These are phyloP conservation scores for Penicillium steckii DNA, from an alignment of 495 filamentous ascomycete species.

Conservation along the genomic window DNA sequence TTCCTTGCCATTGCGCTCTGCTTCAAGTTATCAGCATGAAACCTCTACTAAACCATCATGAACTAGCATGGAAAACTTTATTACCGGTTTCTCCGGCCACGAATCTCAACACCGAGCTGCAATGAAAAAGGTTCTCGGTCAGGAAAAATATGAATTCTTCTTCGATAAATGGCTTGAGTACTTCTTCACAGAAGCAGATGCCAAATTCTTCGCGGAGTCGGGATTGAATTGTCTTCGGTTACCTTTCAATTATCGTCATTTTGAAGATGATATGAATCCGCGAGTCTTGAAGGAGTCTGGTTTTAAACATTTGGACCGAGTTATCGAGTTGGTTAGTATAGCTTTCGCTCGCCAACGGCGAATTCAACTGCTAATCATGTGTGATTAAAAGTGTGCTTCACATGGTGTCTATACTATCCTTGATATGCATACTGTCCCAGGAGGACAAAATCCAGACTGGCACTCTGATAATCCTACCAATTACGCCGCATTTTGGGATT, in stretches of 20 bases:
- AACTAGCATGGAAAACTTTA: conserved; percentile 65
- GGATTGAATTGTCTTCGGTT: conserved; percentile 64
- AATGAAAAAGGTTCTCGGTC: conserved; percentile 54
- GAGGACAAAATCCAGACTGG: conserved; percentile 66
- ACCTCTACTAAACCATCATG: background rate
- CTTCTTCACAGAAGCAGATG: conserved; percentile 62
- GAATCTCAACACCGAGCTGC: conserved; percentile 56
- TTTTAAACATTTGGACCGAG: conserved; percentile 59
- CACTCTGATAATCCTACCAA: conserved; percentile 56
- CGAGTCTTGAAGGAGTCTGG: conserved; percentile 54
- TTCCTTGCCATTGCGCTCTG: background rate
- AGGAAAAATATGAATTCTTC: conserved; percentile 47
- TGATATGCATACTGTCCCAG: conserved; percentile 63
- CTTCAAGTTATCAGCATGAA: background rate
- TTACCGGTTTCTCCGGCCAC: conserved; percentile 63
- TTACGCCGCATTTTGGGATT: conserved; percentile 63
- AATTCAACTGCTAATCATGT: background rate
- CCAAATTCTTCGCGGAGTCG: conserved; percentile 56
- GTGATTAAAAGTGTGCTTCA: conserved; percentile 42
- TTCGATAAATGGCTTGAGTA: conserved; percentile 56
- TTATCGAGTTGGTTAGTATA: conserved; percentile 45
- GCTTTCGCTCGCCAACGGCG: too few relatives aligned
- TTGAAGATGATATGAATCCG: conserved; percentile 64
- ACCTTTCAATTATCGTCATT: conserved; percentile 65
- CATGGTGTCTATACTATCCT: conserved; percentile 60